phyloP scores from a whole-genome alignment of 257 asterid species.

The Plectranthus barbatus region DNA sequence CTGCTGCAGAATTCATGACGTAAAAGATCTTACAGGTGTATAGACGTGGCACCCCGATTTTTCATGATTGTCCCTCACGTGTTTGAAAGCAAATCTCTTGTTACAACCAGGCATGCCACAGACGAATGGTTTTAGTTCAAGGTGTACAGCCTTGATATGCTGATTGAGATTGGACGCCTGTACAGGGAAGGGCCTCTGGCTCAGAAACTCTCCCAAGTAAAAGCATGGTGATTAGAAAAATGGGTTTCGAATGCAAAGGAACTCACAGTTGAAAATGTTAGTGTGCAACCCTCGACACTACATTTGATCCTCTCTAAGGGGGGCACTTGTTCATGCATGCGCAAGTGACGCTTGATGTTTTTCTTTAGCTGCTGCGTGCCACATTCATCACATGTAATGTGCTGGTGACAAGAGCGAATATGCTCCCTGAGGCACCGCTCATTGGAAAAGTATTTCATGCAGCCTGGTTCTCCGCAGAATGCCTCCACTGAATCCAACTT shows the following conservation, averaged over 20 bases:
- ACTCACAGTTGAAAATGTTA: conserved; percentile 62
- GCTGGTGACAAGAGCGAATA: conserved; percentile 53
- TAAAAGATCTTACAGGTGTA: conserved; percentile 39
- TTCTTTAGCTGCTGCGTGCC: conserved; percentile 72
- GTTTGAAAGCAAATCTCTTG: conserved; percentile 69
- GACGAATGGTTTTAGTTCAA: conserved; percentile 46
- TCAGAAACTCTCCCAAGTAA: not conserved
- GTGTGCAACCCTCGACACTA: conserved; percentile 43
- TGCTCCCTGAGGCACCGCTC: conserved; percentile 74
- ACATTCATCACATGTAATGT: conserved; percentile 60
- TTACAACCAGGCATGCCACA: conserved; percentile 61
- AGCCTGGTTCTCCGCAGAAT: conserved; percentile 66
- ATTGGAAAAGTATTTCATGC: conserved; percentile 75
- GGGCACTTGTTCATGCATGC: conserved; percentile 41
- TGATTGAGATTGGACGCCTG: conserved; percentile 76
- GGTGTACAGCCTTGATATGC: conserved; percentile 70
- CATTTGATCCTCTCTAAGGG: conserved; percentile 44
- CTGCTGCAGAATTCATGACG: not conserved
- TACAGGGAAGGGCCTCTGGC: not conserved
- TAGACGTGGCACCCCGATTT: conserved; percentile 59
- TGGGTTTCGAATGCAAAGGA: not conserved
- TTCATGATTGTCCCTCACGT: conserved; percentile 85
- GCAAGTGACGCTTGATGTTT: conserved; percentile 78
- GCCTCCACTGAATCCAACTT: conserved; percentile 70
- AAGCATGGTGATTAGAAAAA: not conserved